phyloP scores from a whole-genome alignment of 208 protist genomes.

The Wallacemonas rigidus region DNA sequence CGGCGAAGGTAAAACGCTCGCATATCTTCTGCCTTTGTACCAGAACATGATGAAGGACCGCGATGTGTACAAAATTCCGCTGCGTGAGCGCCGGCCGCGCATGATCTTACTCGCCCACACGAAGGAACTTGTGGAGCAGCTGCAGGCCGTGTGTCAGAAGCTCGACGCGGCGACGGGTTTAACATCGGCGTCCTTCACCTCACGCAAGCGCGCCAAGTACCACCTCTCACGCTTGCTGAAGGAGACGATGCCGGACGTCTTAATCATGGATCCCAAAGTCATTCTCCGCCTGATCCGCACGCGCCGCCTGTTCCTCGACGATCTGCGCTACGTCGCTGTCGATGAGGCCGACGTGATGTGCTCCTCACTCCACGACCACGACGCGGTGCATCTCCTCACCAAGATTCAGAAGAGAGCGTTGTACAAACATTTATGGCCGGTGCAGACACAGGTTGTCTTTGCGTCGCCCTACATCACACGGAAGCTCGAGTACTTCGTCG shows the following conservation, averaged over 20 bases:
- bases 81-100: conserved; percentile 81
- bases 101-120: conserved; percentile 84
- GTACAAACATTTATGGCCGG: conserved; percentile 86
- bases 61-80: conserved; percentile 84
- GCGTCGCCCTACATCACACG: conserved; percentile 73
- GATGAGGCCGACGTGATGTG: conserved; percentile 88
- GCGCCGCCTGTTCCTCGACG: conserved; percentile 82
- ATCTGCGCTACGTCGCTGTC: conserved; percentile 80
- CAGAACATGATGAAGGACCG: conserved; percentile 89
- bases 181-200: conserved; percentile 61
- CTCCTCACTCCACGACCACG: conserved; percentile 79
- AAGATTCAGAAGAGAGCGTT: conserved; percentile 73
- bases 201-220: conserved; percentile 66
- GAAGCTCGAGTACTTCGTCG: conserved; percentile 73
- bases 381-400: conserved; percentile 72
- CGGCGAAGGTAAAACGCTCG: conserved; percentile 86
- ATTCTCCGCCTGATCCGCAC: conserved; percentile 69
- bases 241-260: conserved; percentile 61
- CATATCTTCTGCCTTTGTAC: conserved; percentile 82
- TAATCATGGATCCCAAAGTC: conserved; percentile 82
- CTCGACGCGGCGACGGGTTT: conserved; percentile 66
- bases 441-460: conserved; percentile 85
- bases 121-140: conserved; percentile 68
- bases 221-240: conserved; percentile 66
- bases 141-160: conserved; percentile 56